A percentile compares a stretch with the other conserved stretches of the same genome.
These are phyloP conservation scores for Candida sakaeoensis DNA, from an alignment of 805 yeast genomes.

Conservation along the genomic window DNA sequence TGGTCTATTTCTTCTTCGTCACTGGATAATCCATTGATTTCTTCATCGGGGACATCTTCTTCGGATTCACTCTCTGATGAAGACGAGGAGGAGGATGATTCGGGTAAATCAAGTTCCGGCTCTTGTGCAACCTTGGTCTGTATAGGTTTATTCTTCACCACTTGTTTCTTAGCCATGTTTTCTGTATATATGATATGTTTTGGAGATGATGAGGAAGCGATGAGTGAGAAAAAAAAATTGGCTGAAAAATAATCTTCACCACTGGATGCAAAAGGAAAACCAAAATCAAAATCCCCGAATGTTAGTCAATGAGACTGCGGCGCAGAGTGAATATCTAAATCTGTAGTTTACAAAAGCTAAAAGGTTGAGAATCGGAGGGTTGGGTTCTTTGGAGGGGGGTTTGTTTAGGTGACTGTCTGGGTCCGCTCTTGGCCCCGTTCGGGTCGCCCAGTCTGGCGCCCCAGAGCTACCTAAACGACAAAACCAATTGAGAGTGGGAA, in stretches of 20 bases:
- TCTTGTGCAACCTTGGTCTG: conserved; percentile 8
- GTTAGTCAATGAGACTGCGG: too few species aligned
- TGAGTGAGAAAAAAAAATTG: neutral
- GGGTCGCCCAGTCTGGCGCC: too few species aligned
- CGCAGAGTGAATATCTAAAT: too few species aligned
- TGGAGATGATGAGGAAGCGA: neutral
- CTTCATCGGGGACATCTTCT: neutral
- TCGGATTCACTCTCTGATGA: conserved; percentile 4
- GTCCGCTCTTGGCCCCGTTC: too few species aligned
- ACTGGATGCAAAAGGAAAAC: neutral
- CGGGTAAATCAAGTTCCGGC: conserved; percentile 9
- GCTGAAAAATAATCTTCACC: too few species aligned
- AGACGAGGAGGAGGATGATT: neutral
- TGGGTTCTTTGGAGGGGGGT: too few species aligned
- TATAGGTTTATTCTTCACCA: neutral
- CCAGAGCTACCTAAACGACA: too few species aligned
- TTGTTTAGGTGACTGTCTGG: too few species aligned
- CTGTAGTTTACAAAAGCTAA: too few species aligned
- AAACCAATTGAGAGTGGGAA: too few species aligned
- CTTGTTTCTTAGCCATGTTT: conserved; percentile 1
- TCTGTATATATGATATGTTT: too few species aligned
- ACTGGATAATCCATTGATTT: neutral
- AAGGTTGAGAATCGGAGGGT: too few species aligned
- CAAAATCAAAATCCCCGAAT: neutral
- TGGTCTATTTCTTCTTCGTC: neutral